Percentiles rank a stretch among this genome's conserved stretches.
Conservation (phyloP, 2,329 filamentous ascomycete genomes). For the Xylaria sp. region DNA sequence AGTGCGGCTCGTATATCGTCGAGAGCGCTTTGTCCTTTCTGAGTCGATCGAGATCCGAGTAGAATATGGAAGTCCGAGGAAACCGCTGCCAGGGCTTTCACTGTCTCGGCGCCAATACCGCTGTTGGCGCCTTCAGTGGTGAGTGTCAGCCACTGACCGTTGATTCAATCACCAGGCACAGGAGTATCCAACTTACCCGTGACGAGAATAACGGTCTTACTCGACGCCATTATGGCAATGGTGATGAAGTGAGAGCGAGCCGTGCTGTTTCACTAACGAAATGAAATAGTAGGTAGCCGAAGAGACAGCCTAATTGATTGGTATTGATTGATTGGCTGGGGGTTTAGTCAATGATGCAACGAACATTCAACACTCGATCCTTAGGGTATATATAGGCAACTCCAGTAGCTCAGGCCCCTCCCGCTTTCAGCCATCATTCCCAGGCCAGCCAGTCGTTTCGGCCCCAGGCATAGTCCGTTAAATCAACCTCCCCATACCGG, state of each 20-base stretch:
- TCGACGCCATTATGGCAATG: constrained; percentile 26
- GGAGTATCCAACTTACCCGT: constrained; percentile 44
- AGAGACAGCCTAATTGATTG: no score
- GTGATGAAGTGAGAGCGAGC: neutral
- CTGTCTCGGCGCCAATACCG: constrained; percentile 60
- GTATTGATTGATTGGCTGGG: no score
- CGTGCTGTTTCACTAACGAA: neutral
- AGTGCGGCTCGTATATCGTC: constrained; percentile 42
- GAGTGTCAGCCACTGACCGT: neutral
- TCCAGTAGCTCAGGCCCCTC: neutral
- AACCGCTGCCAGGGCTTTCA: constrained; percentile 50
- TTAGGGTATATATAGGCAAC: no score
- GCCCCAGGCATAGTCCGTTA: constrained; percentile 11
- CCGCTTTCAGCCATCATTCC: neutral
- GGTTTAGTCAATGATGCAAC: no score
- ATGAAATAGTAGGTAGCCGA: neutral
- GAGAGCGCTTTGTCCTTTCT: constrained; percentile 53
- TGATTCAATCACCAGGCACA: neutral
- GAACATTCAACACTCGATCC: no score
- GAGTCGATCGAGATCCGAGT: constrained; percentile 51
- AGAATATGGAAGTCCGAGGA: constrained; percentile 55
- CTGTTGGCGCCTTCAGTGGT: constrained; percentile 54
- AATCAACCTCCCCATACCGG: neutral
- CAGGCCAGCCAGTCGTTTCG: neutral
- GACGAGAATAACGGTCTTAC: constrained; percentile 48